phyloP scores from a whole-genome alignment of 2,329 filamentous ascomycete species.

The Colletotrichum gigasporum region DNA sequence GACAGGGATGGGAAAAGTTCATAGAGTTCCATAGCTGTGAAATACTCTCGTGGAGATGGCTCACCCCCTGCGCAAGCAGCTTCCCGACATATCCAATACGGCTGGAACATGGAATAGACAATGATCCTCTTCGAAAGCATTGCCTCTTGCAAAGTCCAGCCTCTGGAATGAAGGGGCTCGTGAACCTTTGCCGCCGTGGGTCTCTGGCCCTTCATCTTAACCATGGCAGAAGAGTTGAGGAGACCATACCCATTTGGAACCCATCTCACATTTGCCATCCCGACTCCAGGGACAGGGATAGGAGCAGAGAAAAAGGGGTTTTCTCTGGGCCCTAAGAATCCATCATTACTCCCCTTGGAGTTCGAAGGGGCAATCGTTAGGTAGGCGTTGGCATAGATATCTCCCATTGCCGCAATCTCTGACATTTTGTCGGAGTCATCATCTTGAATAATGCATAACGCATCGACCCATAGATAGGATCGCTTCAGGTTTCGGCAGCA shows the following conservation, averaged over 20 bases:
- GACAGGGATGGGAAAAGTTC: not conserved
- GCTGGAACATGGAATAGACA: not conserved
- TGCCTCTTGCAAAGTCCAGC: not conserved
- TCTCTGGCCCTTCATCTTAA: not conserved
- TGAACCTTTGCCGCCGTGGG: not conserved
- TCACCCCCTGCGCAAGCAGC: not conserved
- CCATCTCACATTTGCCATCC: not conserved
- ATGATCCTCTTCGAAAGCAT: not conserved
- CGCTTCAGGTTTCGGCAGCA: too few relatives aligned
- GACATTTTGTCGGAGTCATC: slow-evolving; percentile 10
- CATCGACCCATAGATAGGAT: slow-evolving; percentile 30
- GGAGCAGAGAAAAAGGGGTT: not conserved
- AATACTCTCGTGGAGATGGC: not conserved
- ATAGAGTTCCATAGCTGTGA: not conserved
- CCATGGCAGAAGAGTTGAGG: not conserved
- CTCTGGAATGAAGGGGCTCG: not conserved
- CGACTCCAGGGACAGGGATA: not conserved
- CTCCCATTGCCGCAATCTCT: slow-evolving; percentile 21
- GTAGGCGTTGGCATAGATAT: slow-evolving; percentile 16
- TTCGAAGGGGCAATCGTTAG: not conserved
- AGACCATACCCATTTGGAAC: not conserved
- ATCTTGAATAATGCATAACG: slow-evolving; percentile 23
- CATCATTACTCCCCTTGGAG: not conserved
- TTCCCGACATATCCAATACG: not conserved
- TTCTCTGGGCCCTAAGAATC: not conserved